Evolutionary conservation across 176 grass and related monocot species (phyloP).

Genomic region (Triticum urartu): DNA sequence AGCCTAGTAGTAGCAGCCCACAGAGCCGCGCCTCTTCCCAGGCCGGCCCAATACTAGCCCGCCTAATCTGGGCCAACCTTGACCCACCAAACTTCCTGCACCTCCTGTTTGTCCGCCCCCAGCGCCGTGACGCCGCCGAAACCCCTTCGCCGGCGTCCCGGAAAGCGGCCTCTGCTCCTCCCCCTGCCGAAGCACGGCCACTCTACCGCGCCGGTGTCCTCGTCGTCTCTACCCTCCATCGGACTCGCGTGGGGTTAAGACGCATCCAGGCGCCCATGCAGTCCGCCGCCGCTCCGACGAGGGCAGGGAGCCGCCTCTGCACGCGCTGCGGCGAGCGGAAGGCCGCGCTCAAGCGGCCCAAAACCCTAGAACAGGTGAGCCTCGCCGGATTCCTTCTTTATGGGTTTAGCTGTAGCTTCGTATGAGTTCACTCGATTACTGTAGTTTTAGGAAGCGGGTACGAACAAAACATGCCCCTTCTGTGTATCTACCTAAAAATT

Average conservation of each 20-base stretch:
- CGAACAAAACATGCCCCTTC: background rate
- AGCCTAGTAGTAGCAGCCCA: no score
- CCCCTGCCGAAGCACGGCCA: background rate
- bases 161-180: background rate
- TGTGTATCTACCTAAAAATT: background rate
- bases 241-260: background rate
- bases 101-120: background rate
- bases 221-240: background rate
- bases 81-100: background rate
- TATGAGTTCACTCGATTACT: background rate
- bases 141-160: background rate
- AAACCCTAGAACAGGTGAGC: conserved; percentile 42
- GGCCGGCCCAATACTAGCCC: background rate
- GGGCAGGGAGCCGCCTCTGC: conserved; percentile 51
- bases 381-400: background rate
- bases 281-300: background rate
- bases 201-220: background rate
- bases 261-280: conserved; percentile 12
- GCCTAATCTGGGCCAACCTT: background rate
- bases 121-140: conserved; percentile 2
- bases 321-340: conserved; percentile 62
- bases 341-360: conserved; percentile 76
- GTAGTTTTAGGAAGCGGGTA: background rate
- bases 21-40: background rate
- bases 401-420: background rate